These are phyloP conservation scores for Halophytophthora polymorphica DNA, from an alignment of 352 stramenopile species.

Conservation along the genomic window DNA sequence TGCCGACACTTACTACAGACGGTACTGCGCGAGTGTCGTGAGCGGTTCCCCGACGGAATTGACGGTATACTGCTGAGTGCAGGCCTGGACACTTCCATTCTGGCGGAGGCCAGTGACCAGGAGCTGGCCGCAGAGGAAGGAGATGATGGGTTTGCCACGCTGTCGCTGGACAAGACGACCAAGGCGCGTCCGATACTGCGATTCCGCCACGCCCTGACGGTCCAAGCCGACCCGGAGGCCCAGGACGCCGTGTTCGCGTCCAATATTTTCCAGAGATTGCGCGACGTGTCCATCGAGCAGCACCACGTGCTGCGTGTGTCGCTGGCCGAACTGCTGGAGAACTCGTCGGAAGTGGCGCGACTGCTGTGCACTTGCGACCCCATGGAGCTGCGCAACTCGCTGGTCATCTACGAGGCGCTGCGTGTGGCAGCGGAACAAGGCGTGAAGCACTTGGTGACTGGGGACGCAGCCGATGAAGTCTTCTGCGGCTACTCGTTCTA, in stretches of 20 bases:
- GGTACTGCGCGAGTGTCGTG: constrained; percentile 42
- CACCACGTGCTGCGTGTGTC: constrained; percentile 61
- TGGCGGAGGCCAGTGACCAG: constrained; percentile 54
- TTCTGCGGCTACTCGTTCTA: constrained; percentile 90
- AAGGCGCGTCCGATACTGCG: constrained; percentile 38
- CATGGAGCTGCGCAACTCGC: constrained; percentile 85
- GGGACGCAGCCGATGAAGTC: constrained; percentile 85
- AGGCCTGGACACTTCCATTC: constrained; percentile 69
- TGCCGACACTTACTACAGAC: constrained; percentile 52
- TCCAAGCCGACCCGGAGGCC: constrained; percentile 39
- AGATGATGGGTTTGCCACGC: constrained; percentile 17
- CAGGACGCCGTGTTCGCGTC: constrained; percentile 43
- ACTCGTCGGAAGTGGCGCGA: constrained; percentile 36
- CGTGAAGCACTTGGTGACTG: constrained; percentile 68
- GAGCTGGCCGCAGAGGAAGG: constrained; percentile 15
- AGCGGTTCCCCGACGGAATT: constrained; percentile 32
- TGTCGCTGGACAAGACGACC: constrained; percentile 40
- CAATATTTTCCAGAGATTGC: constrained; percentile 41
- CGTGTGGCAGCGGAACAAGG: constrained; percentile 44
- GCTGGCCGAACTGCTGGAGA: constrained; percentile 51
- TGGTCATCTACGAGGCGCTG: constrained; percentile 82
- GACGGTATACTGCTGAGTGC: constrained; percentile 59
- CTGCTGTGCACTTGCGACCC: constrained; percentile 74
- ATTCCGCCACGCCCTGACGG: constrained; percentile 54
- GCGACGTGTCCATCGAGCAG: constrained; percentile 40